Base-by-base conservation (phyloP, 2,329 filamentous ascomycete genomes). In the Cryphonectria naterciae region DNA sequence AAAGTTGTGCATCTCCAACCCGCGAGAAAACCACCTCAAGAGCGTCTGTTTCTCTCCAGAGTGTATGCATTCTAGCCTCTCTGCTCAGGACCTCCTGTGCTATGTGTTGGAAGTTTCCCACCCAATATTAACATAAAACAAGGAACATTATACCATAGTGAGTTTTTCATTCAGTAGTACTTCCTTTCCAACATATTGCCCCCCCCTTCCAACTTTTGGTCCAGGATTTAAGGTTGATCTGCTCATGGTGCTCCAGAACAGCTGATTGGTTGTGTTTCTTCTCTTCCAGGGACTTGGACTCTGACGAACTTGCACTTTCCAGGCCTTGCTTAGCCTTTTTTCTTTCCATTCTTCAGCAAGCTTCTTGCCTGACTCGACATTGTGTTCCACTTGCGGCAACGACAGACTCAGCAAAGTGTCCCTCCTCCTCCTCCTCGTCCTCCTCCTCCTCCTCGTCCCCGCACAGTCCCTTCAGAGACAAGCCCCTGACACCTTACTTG, bases 221-320 rank as follows among this genome's bases (percentile, higher is more conserved):
- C 22, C 32, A 37, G 7, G 25, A 61, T 11, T 61, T 39, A 61
- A 61, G 58, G 58, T 61, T 61, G 39, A 64, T 65, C 64, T 65
- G 22, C 64, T 49, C 64, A 65, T 56, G 46, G 46, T 52, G 46
- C 64, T 22, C 63, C 35, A n/a, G 64, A 52, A 32, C 43, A 64
- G 22, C 65, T 65, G 63, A 65, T 65, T 68, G 58, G 64, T 49
- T 11, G 46, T 46, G 22, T 58, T 65, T 67, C 41, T 28, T 62
- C 58, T 56, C 22, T 70, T 54, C 46, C 61, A 62, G 69, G 43
- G 43, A 68, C 58, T 19, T 28, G 32, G 19, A 35, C 32, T n/a
- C 46, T 49, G 64, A 46, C 19, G 28, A 13, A 22, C 64, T 49
- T 13, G 43, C 46, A 19, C 39, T 46, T 46, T 39, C 46, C 22